Percentiles rank a stretch among this genome's conserved stretches.
These are phyloP conservation scores for Agaricus blazei DNA, from an alignment of 768 basidiomycete genomes.

Conservation along the genomic window DNA sequence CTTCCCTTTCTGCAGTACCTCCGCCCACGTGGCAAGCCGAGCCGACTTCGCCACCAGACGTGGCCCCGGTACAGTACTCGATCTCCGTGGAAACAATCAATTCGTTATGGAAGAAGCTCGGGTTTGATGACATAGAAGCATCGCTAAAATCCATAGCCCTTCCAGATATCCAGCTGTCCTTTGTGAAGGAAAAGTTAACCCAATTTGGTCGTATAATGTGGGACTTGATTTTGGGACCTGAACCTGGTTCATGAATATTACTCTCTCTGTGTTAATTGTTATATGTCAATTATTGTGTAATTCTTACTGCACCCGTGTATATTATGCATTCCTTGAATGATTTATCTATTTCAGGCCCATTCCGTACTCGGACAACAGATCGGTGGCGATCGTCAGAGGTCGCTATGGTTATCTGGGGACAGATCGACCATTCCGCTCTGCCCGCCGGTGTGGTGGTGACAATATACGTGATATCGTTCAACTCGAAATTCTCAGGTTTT, in stretches of 20 bases:
- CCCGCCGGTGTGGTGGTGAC: no score
- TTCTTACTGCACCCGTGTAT: no score
- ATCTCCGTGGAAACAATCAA: background rate
- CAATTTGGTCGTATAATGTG: background rate
- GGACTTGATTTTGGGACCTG: background rate
- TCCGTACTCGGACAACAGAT: no score
- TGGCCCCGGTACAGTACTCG: background rate
- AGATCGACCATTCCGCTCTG: no score
- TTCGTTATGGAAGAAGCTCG: slow-evolving; percentile 2
- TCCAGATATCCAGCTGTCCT: background rate
- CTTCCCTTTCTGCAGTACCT: background rate
- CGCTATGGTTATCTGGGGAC: no score
- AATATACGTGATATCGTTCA: no score
- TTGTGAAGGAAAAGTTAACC: background rate
- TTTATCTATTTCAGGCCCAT: no score
- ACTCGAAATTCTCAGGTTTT: no score
- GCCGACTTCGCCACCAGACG: background rate
- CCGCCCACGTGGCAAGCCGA: background rate
- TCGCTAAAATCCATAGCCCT: background rate
- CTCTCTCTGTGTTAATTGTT: background rate
- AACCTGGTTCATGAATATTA: background rate
- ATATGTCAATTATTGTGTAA: background rate
- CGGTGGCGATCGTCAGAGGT: no score
- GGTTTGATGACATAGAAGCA: background rate
- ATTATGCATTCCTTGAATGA: no score